phyloP scores from a whole-genome alignment of 2,329 filamentous ascomycete species.

The Aaosphaeria arxii region DNA sequence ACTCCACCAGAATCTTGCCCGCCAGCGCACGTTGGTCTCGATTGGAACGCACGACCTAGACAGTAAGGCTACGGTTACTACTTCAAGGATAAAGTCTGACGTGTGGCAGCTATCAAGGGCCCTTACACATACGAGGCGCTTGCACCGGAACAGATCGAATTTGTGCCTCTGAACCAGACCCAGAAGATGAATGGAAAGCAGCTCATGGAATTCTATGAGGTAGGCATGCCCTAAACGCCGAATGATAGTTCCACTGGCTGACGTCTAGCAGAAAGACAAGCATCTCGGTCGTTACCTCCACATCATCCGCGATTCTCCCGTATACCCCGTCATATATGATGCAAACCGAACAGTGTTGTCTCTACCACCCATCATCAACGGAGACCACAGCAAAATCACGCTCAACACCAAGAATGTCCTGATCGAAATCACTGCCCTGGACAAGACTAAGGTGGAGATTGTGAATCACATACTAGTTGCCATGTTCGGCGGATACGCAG shows the following conservation, averaged over 20 bases:
- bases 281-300: constrained; percentile 86
- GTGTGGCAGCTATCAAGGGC: constrained; percentile 64
- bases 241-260: neutral
- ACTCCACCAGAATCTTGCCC: constrained; percentile 91
- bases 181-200: constrained; percentile 83
- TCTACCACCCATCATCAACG: constrained; percentile 95
- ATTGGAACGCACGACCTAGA: constrained; percentile 97
- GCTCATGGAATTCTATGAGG: constrained; percentile 89
- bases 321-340: constrained; percentile 96
- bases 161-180: constrained; percentile 85
- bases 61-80: constrained; percentile 39
- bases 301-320: constrained; percentile 89
- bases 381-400: constrained; percentile 94
- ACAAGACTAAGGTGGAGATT: constrained; percentile 93
- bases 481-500: constrained; percentile 95
- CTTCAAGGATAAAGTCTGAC: constrained; percentile 11
- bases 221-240: constrained; percentile 21
- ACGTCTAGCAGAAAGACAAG: constrained; percentile 67
- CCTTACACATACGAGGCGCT: constrained; percentile 97
- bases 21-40: constrained; percentile 89
- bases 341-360: constrained; percentile 84
- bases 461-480: constrained; percentile 93
- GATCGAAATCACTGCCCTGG: constrained; percentile 94
- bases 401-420: constrained; percentile 89
- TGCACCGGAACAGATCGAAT: constrained; percentile 86